Conservation (phyloP, 129 eudicot species). For the Cynara cardunculus region DNA sequence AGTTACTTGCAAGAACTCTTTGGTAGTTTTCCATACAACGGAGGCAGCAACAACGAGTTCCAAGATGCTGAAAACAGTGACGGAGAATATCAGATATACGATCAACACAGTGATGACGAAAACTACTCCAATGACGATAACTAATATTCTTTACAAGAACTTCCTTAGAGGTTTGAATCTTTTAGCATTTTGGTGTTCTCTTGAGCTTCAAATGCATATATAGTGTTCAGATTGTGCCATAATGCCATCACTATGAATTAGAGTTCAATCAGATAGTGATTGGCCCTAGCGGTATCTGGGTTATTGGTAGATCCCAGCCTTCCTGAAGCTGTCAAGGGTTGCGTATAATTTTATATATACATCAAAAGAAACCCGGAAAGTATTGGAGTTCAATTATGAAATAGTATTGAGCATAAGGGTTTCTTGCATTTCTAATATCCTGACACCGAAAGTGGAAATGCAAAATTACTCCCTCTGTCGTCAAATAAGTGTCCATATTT, state of each 20-base stretch:
- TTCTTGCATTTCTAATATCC: background rate
- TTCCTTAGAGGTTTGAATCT: background rate
- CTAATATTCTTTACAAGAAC: conserved; percentile 12
- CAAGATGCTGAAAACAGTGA: conserved; percentile 49
- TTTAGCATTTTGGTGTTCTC: background rate
- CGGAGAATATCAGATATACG: conserved; percentile 72
- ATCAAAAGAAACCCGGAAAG: background rate
- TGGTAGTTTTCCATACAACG: conserved; percentile 63
- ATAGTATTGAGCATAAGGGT: background rate
- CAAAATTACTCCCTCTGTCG: background rate
- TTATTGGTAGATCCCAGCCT: background rate
- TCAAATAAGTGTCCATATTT: background rate
- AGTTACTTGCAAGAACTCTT: conserved; percentile 83
- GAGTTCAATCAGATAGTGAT: background rate
- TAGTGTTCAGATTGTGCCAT: background rate
- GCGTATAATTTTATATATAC: background rate
- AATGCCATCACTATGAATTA: background rate
- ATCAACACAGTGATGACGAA: conserved; percentile 64
- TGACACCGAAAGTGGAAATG: background rate
- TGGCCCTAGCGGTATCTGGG: background rate
- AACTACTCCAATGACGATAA: conserved; percentile 51
- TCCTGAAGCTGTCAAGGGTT: background rate
- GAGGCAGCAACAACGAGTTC: conserved; percentile 29
- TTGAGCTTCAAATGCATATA: background rate
- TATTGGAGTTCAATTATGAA: background rate